Conservation (phyloP, 106 monocot species). For the Narthecium ossifragum region DNA sequence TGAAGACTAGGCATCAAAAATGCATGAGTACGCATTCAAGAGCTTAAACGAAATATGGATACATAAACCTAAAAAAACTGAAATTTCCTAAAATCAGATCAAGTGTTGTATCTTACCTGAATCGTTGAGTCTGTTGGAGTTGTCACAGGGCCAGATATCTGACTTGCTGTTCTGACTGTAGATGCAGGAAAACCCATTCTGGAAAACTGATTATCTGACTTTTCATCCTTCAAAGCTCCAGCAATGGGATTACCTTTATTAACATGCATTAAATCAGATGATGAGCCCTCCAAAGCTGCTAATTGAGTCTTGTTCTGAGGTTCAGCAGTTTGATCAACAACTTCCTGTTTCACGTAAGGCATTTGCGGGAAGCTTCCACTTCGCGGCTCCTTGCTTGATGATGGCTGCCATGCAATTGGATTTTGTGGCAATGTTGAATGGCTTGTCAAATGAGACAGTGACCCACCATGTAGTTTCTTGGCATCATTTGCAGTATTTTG, state of each 20-base stretch:
- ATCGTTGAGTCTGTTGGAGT: conserved; percentile 15
- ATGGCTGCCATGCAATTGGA: conserved; percentile 26
- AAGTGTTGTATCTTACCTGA: conserved; percentile 46
- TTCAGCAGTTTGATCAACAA: conserved; percentile 24
- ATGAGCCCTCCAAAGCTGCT: conserved; percentile 13
- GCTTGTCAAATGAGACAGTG: conserved; percentile 19
- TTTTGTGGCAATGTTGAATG: conserved; percentile 22
- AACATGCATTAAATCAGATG: conserved; percentile 15
- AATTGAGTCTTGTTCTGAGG: conserved; percentile 15
- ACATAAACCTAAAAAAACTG: too few species aligned
- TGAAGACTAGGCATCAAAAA: too few species aligned
- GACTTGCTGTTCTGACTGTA: conserved; percentile 15
- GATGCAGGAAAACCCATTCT: conserved; percentile 19
- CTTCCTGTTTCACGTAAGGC: conserved; percentile 35
- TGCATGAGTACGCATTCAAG: too few species aligned
- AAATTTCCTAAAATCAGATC: too few species aligned
- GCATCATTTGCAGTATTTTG: conserved; percentile 39
- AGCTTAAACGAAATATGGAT: too few species aligned
- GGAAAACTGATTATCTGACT: conserved; percentile 25
- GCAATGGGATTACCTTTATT: conserved; percentile 14
- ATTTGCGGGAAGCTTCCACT: conserved; percentile 21
- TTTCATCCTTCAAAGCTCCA: conserved; percentile 20
- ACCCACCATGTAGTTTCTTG: conserved; percentile 36
- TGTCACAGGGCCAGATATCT: conserved; percentile 14
- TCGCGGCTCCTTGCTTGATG: conserved; percentile 20